Evolutionary conservation across 2,329 filamentous ascomycete species (phyloP).

Genomic region (Fusarium mundagurra): DNA sequence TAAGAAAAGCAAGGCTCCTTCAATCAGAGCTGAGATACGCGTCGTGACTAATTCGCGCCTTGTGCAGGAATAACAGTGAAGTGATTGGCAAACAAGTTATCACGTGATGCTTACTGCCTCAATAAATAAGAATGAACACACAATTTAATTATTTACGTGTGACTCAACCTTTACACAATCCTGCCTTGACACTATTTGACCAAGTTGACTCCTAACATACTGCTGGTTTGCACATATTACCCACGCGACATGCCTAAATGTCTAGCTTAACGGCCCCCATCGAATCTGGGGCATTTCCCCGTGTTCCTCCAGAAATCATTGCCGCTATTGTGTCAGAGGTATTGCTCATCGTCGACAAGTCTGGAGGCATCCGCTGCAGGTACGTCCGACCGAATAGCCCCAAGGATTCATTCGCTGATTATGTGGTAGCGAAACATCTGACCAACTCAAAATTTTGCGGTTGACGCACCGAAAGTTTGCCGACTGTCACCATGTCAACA

Average conservation of each 20-base stretch:
- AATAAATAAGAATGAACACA: background rate
- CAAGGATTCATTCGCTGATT: accelerated
- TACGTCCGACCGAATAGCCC: background rate
- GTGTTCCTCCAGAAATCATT: background rate
- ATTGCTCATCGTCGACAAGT: background rate
- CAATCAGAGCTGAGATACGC: background rate
- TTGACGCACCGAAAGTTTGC: background rate
- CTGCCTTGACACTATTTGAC: background rate
- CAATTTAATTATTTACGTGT: background rate
- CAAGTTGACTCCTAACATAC: background rate
- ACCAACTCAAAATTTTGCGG: background rate
- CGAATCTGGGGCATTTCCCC: background rate
- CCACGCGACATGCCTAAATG: background rate
- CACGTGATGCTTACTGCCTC: background rate
- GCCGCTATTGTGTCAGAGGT: background rate
- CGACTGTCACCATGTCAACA: background rate
- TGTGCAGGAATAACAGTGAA: background rate
- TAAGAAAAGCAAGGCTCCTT: background rate
- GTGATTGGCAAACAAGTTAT: background rate
- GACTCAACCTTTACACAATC: background rate
- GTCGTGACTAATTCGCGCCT: background rate
- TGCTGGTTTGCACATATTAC: background rate
- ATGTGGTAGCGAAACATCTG: background rate
- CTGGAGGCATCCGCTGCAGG: accelerated
- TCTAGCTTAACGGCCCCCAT: background rate